Percentiles rank a stretch among this genome's conserved stretches.
These are phyloP conservation scores for Cyberlindnera japonica DNA, from an alignment of 805 yeast genomes.

Conservation along the genomic window DNA sequence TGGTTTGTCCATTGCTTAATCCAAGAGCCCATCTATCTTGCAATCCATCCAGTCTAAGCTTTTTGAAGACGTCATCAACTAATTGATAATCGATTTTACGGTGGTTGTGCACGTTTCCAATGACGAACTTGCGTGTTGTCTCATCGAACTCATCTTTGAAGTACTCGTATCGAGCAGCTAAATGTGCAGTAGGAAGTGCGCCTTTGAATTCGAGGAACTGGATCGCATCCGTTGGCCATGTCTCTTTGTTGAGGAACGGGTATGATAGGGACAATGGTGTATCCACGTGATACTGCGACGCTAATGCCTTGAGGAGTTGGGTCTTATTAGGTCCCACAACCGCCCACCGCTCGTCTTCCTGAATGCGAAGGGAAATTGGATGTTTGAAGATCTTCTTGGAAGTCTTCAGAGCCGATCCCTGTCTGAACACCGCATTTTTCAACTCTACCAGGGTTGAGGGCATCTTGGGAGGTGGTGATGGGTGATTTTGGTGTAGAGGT, in stretches of 20 bases:
- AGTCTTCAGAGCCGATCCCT: slow-evolving; percentile 8
- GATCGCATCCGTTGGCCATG: slow-evolving; percentile 44
- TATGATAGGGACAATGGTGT: slow-evolving; percentile 54
- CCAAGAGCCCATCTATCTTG: slow-evolving; percentile 78
- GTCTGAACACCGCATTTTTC: slow-evolving; percentile 19
- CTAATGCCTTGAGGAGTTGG: slow-evolving; percentile 49
- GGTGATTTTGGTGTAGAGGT: background rate
- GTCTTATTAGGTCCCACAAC: slow-evolving; percentile 54
- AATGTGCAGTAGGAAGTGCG: slow-evolving; percentile 55
- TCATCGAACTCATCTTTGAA: slow-evolving; percentile 83
- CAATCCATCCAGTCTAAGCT: slow-evolving; percentile 53
- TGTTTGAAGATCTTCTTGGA: slow-evolving; percentile 32
- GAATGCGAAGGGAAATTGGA: slow-evolving; percentile 40
- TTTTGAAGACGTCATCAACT: slow-evolving; percentile 41
- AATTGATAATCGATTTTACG: slow-evolving; percentile 31
- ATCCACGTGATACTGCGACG: slow-evolving; percentile 48
- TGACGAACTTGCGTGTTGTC: slow-evolving; percentile 57
- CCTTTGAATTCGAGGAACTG: slow-evolving; percentile 46
- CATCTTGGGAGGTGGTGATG: background rate
- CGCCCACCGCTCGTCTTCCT: slow-evolving; percentile 46
- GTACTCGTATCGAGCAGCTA: slow-evolving; percentile 86
- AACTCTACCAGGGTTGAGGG: slow-evolving; percentile 13
- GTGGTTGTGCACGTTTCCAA: slow-evolving; percentile 40
- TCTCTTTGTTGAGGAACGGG: slow-evolving; percentile 44
- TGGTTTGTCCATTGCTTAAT: slow-evolving; percentile 87